Evolutionary conservation across 192 early-diverging fungal species (phyloP), one percentile per base, ranked within the genome.

Genomic region (Linnemannia elongata): DNA sequence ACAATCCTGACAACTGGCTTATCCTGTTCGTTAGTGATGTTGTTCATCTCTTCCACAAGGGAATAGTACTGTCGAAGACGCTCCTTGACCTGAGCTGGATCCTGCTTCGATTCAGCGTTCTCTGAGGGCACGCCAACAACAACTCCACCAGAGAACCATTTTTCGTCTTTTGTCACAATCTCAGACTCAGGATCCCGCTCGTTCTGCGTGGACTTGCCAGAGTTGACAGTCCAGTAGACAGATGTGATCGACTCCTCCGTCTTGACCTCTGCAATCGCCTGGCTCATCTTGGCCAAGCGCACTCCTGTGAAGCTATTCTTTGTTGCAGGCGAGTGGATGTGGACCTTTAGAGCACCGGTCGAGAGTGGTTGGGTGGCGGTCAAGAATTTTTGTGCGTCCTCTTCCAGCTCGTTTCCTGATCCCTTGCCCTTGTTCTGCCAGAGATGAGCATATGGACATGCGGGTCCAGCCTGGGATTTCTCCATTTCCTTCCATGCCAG

Each of bases 391-490:
- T 84, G 36, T 24, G 79, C 35, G 55, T 80, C 82, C 52, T 87
- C 80, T 12, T 69, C 54, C 20, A 87, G 9, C 20, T 78, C 82
- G 36, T 47, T 82, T 13, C 68, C 69, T 13, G 80, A 42, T 71
- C 87, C 89, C 52, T 83, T 88, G 42, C 87, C 88, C 68, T 89
- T 90, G 77, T 92, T 85, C 77, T 92, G 89, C 91, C 91, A 92
- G n/a, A 89, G 84, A 77, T 90, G 90, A 54, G 91, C 91, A 87
- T 85, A 92, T 22, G 91, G 91, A 74, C 91, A 92, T 9, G 83
- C 88, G 17, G 91, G 85, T 38, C 88, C 82, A 5, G 75, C 70
- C 75, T 82, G 76, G 44, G 88, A 78, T 24, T 90, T 87, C 52
- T 89, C 86, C 76, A 89, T 80, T 6, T 85, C 75, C 36, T 92